Conservation (phyloP, 345 rosid species). For the Eucalyptus marginata region DNA sequence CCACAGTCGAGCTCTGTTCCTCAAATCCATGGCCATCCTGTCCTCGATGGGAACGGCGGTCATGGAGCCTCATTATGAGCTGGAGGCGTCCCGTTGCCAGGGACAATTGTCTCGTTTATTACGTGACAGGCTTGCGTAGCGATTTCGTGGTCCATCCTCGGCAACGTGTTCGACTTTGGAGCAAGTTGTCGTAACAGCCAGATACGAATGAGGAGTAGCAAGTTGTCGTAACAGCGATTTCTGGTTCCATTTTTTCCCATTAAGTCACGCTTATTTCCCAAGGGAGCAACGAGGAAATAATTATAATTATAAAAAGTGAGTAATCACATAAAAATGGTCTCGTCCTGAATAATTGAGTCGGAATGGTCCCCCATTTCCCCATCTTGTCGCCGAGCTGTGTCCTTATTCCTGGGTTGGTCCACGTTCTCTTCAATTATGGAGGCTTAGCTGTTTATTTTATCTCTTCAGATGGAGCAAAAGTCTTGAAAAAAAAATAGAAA, state of each 20-base stretch:
- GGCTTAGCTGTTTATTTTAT: background rate
- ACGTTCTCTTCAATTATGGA: background rate
- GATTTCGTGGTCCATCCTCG: background rate
- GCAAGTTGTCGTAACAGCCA: background rate
- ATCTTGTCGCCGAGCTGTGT: background rate
- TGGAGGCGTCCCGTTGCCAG: background rate
- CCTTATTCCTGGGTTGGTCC: background rate
- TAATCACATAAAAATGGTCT: background rate
- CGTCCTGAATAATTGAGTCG: background rate
- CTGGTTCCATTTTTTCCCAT: background rate
- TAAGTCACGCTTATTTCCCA: background rate
- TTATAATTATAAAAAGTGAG: background rate
- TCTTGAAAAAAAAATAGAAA: background rate
- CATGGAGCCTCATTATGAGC: background rate
- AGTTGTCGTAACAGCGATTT: background rate
- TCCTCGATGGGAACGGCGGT: background rate
- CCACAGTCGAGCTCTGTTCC: background rate
- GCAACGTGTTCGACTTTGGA: background rate
- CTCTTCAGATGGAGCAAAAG: background rate
- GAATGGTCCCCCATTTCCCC: background rate
- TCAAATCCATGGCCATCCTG: background rate
- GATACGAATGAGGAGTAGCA: background rate
- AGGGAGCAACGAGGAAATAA: background rate
- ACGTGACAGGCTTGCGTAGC: background rate
- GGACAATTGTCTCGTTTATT: background rate